phyloP scores from a whole-genome alignment of 345 rosid species.

The Gossypioides kirkii region DNA sequence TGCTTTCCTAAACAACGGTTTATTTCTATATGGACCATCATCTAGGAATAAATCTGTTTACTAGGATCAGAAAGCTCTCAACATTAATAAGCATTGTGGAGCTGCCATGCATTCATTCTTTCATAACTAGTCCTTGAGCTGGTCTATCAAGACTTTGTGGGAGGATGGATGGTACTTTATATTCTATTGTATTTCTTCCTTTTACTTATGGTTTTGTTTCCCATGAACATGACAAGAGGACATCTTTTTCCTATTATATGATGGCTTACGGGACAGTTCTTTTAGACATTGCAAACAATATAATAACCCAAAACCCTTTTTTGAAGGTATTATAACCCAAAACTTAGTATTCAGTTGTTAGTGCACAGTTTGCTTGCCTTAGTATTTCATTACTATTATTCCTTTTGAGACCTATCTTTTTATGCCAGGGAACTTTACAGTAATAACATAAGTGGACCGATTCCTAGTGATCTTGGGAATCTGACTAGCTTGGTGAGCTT shows the following conservation, averaged over 20 bases:
- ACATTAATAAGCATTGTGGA: not conserved
- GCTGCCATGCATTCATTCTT: not conserved
- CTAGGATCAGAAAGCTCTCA: not conserved
- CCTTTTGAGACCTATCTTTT: slow-evolving; percentile 3
- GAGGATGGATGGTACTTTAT: not conserved
- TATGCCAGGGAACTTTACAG: slow-evolving; percentile 89
- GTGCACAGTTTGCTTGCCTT: not conserved
- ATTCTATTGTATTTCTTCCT: not conserved
- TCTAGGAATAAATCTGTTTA: not conserved
- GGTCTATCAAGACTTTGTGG: not conserved
- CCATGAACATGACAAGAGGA: not conserved
- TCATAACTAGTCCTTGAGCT: not conserved
- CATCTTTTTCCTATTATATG: not conserved
- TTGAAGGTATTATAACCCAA: not conserved
- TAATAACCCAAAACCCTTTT: not conserved
- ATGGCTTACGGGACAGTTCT: not conserved
- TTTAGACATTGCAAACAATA: not conserved
- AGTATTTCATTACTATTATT: not conserved
- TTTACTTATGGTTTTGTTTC: slow-evolving; percentile 1
- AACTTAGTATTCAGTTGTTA: not conserved
- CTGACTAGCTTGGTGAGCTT: slow-evolving; percentile 92
- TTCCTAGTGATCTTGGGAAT: slow-evolving; percentile 94
- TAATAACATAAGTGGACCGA: slow-evolving; percentile 80
- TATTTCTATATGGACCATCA: not conserved
- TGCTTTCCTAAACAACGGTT: not conserved